phyloP scores from a whole-genome alignment of 2,329 filamentous ascomycete genomes.

The Ilyonectria sp. region DNA sequence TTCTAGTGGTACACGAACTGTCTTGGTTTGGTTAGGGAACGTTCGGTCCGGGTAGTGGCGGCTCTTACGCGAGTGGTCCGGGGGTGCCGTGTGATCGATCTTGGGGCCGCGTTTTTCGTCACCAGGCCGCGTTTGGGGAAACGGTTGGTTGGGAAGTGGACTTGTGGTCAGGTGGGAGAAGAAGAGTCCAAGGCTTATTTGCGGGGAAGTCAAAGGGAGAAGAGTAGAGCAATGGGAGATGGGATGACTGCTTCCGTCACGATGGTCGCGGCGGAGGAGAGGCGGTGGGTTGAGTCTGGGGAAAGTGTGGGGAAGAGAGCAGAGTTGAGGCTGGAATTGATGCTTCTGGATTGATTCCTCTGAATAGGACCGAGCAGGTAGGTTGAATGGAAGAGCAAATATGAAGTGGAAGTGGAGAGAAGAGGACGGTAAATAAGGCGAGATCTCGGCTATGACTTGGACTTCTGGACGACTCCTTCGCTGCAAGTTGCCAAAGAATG shows the following conservation, averaged over 20 bases:
- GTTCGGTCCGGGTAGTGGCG: slow-evolving; percentile 29
- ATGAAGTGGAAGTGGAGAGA: not conserved
- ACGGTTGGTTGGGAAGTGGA: slow-evolving; percentile 16
- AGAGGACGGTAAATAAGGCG: not conserved
- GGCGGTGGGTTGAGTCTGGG: not conserved
- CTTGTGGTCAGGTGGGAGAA: slow-evolving; percentile 22
- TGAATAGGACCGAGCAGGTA: not conserved
- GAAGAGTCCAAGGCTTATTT: slow-evolving; percentile 20
- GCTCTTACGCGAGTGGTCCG: slow-evolving; percentile 19
- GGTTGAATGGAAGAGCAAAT: not conserved
- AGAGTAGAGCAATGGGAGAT: not conserved
- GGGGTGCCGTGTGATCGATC: slow-evolving; percentile 27
- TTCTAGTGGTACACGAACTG: slow-evolving; percentile 10
- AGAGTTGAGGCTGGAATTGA: not conserved
- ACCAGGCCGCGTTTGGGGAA: slow-evolving; percentile 16
- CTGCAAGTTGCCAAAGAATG: not conserved
- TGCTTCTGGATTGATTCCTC: not conserved
- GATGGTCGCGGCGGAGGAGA: not conserved
- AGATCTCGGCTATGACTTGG: slow-evolving; percentile 15
- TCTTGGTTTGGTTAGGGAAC: slow-evolving; percentile 4
- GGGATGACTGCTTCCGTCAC: slow-evolving; percentile 6
- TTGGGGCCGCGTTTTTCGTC: slow-evolving; percentile 19
- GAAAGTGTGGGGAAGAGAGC: not conserved
- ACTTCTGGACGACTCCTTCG: slow-evolving; percentile 1
- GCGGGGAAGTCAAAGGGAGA: slow-evolving; percentile 14